These are phyloP conservation scores for Stentor roeselii DNA, from an alignment of 73 alveolate genomes.

Conservation along the genomic window DNA sequence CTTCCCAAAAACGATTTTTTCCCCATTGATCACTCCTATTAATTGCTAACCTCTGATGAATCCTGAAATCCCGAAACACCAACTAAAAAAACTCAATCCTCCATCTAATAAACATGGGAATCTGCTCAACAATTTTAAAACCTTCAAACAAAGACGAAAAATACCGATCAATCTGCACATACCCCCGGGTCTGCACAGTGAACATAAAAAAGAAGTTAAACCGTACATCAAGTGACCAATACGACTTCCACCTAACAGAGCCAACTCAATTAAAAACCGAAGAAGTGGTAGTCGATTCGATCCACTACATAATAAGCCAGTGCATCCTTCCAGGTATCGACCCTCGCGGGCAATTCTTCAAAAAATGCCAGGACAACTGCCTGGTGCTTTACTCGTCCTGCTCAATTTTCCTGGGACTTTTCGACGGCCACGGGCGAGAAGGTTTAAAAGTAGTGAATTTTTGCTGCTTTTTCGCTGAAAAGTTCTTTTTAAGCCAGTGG, in stretches of 20 bases:
- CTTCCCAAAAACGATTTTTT: too few relatives aligned
- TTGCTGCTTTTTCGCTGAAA: neutral
- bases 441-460: neutral
- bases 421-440: slow-evolving; percentile 22
- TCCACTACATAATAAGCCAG: neutral
- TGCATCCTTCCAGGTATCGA: slow-evolving; percentile 14
- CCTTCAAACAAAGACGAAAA: too few relatives aligned
- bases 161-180: neutral
- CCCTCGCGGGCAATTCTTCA: neutral
- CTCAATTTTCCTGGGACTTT: neutral
- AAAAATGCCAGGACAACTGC: slow-evolving; percentile 3
- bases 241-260: neutral
- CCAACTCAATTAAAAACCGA: neutral
- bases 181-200: slow-evolving; percentile 10
- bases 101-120: too few relatives aligned
- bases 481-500: neutral
- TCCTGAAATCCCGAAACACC: too few relatives aligned
- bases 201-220: neutral
- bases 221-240: neutral
- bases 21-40: too few relatives aligned
- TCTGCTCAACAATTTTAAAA: too few relatives aligned
- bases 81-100: too few relatives aligned
- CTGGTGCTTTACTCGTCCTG: neutral
- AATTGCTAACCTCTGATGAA: too few relatives aligned
- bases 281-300: neutral